A percentile compares a stretch with the other conserved stretches of the same genome.
phyloP scores from a whole-genome alignment of 2,329 filamentous ascomycete genomes.

The Sclerotiophoma versabilis region DNA sequence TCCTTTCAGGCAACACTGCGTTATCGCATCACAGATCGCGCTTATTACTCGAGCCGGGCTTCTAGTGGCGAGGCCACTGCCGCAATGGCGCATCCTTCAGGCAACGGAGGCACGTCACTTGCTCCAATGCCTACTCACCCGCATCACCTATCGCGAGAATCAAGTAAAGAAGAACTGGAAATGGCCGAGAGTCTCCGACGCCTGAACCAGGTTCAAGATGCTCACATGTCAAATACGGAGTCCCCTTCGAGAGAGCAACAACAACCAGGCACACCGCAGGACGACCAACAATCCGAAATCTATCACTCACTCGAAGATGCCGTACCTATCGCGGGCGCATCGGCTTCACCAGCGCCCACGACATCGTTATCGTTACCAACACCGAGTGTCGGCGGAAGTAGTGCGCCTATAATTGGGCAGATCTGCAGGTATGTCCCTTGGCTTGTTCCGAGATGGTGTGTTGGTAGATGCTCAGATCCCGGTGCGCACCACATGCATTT shows the following conservation, averaged over 20 bases:
- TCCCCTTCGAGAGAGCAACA: constrained; percentile 26
- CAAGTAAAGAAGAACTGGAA: constrained; percentile 59
- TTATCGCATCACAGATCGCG: constrained; percentile 17
- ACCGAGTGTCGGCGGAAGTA: constrained; percentile 28
- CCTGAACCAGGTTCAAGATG: constrained; percentile 54
- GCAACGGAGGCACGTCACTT: constrained; percentile 46
- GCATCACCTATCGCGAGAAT: constrained; percentile 51
- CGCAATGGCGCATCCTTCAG: constrained; percentile 39
- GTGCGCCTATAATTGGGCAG: constrained; percentile 63
- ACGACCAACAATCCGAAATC: constrained; percentile 39
- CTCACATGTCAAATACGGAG: constrained; percentile 28
- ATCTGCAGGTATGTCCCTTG: constrained; percentile 70
- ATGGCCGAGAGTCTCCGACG: constrained; percentile 56
- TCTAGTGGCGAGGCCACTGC: constrained; percentile 18
- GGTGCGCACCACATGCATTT: constrained; percentile 6
- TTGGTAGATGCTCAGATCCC: background rate
- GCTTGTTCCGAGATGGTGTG: background rate
- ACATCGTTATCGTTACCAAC: constrained; percentile 27
- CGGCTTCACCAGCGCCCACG: constrained; percentile 31
- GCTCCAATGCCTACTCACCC: constrained; percentile 47
- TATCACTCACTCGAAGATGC: constrained; percentile 53
- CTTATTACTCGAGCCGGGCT: constrained; percentile 11
- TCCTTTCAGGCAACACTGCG: constrained; percentile 30
- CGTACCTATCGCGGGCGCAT: constrained; percentile 36
- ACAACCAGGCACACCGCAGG: constrained; percentile 25